Conservation (phyloP, 2,329 filamentous ascomycete genomes). For the Aspergillus amoenus region DNA sequence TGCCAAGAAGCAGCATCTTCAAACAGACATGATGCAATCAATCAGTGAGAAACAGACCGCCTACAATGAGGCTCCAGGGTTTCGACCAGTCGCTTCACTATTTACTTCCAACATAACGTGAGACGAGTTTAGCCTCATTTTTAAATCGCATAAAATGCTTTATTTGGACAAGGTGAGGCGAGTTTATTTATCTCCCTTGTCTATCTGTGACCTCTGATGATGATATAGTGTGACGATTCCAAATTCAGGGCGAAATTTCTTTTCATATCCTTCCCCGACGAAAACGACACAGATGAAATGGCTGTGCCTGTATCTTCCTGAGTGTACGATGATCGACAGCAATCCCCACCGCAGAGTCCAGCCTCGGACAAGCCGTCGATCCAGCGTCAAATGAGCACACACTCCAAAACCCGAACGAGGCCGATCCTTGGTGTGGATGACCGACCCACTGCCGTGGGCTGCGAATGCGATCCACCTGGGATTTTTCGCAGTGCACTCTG, state of each 20-base stretch:
- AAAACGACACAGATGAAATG: neutral
- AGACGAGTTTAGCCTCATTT: slow-evolving; percentile 9
- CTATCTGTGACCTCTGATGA: neutral
- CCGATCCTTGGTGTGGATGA: neutral
- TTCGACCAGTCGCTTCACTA: neutral
- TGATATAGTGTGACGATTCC: neutral
- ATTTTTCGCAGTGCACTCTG: neutral
- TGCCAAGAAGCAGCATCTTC: neutral
- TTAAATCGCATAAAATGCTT: neutral
- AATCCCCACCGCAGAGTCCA: neutral
- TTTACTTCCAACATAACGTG: neutral
- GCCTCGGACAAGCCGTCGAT: neutral
- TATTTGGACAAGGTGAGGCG: neutral
- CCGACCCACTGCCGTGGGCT: neutral
- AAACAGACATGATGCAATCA: neutral
- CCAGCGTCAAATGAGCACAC: neutral
- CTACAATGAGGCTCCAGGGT: neutral
- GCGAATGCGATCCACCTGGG: neutral
- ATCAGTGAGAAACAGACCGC: neutral
- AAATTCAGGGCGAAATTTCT: neutral
- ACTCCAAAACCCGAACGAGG: neutral
- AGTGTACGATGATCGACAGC: slow-evolving; percentile 6
- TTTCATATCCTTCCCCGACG: neutral
- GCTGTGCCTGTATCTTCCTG: neutral
- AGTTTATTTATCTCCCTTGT: neutral